Percentiles rank a stretch among this genome's conserved stretches.
Conservation (phyloP, 1,284 basidiomycete genomes). For the Ceratobasidium sp. region DNA sequence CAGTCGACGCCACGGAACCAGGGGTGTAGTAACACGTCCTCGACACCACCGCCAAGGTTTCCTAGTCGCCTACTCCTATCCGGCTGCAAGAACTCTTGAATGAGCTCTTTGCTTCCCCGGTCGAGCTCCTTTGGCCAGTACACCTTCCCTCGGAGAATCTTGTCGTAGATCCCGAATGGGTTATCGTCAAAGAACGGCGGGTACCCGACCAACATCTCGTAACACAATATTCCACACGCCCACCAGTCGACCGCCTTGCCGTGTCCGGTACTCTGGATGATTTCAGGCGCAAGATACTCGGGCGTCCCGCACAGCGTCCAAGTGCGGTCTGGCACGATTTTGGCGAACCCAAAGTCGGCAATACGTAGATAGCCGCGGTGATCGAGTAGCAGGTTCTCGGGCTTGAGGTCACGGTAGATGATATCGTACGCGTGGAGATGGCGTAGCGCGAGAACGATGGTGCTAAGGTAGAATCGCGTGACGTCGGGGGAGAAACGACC, state of each 20-base stretch:
- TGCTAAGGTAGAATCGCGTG: constrained; percentile 98
- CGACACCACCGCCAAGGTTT: constrained; percentile 93
- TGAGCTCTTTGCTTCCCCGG: constrained; percentile 76
- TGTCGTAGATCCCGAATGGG: constrained; percentile 94
- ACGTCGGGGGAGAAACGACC: constrained; percentile 97
- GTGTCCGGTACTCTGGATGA: constrained; percentile 97
- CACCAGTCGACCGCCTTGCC: constrained; percentile 99
- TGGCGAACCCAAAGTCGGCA: constrained; percentile 98
- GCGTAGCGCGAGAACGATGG: constrained; percentile 94
- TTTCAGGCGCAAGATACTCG: constrained; percentile 95
- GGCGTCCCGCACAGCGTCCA: constrained; percentile 99
- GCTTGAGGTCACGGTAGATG: constrained; percentile 98
- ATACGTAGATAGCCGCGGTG: constrained; percentile 91
- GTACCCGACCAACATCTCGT: constrained; percentile 97
- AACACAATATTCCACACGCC: constrained; percentile 95
- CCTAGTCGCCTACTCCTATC: constrained; percentile 93
- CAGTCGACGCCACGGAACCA: constrained; percentile 97
- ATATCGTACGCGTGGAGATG: constrained; percentile 98
- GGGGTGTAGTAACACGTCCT: constrained; percentile 92
- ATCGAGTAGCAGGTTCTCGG: constrained; percentile 95
- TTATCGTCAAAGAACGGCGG: constrained; percentile 67
- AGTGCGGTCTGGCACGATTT: constrained; percentile 97
- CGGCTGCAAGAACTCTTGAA: constrained; percentile 91
- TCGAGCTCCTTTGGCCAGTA: constrained; percentile 91
- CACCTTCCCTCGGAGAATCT: constrained; percentile 91